Conservation (phyloP, 2,329 filamentous ascomycete genomes). For the Clarireedia hainanense region DNA sequence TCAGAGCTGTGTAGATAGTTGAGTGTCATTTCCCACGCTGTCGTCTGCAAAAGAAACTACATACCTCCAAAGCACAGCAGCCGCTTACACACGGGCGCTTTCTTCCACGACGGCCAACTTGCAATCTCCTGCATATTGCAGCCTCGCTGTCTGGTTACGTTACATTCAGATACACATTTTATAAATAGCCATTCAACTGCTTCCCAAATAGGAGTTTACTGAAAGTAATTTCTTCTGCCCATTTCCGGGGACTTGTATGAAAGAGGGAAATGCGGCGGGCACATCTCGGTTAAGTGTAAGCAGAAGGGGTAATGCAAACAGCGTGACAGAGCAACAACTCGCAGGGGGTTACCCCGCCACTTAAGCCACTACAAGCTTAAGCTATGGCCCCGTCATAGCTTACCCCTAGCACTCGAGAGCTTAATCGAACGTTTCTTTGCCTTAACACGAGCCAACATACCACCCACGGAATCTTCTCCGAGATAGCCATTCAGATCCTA, state of each 20-base stretch:
- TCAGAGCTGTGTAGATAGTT: too few relatives aligned
- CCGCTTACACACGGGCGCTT: too few relatives aligned
- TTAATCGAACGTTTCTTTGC: slow-evolving; percentile 1
- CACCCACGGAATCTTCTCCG: not conserved
- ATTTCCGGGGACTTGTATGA: not conserved
- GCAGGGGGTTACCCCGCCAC: not conserved
- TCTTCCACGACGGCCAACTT: too few relatives aligned
- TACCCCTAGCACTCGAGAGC: not conserved
- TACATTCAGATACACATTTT: not conserved
- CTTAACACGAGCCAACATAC: too few relatives aligned
- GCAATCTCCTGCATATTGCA: too few relatives aligned
- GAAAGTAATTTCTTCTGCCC: not conserved
- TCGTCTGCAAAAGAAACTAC: too few relatives aligned
- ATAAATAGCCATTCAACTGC: not conserved
- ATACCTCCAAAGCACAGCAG: too few relatives aligned
- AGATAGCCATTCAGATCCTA: not conserved
- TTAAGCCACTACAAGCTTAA: slow-evolving; percentile 5
- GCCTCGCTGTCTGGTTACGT: too few relatives aligned
- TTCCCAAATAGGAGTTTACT: not conserved
- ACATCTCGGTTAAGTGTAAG: not conserved
- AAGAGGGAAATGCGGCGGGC: not conserved
- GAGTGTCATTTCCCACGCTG: not conserved
- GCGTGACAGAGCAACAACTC: not conserved
- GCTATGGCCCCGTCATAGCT: not conserved
- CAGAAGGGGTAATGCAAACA: not conserved